A percentile compares a stretch with the other conserved stretches of the same genome.
These are phyloP conservation scores for Neurospora sp. DNA, from an alignment of 495 filamentous ascomycete species.

Conservation along the genomic window DNA sequence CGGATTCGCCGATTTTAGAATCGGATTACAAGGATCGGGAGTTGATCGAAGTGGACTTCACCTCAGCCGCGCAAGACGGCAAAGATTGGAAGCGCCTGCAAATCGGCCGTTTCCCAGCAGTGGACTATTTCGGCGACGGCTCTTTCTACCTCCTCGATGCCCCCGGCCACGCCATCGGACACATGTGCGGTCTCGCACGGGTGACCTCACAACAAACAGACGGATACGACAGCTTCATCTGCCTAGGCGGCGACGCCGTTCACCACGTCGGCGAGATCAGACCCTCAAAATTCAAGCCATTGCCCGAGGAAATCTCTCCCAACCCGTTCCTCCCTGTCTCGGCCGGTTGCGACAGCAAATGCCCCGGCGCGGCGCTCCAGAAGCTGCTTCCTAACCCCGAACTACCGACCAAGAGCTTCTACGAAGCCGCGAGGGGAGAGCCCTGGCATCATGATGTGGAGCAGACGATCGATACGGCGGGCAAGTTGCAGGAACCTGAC, in stretches of 20 bases:
- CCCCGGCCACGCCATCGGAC: conserved; percentile 48
- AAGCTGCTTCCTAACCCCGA: conserved; percentile 16
- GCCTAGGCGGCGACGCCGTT: conserved; percentile 46
- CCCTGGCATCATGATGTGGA: conserved; percentile 17
- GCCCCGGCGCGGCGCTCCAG: conserved; percentile 34
- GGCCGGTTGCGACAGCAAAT: conserved; percentile 9
- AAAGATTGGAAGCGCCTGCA: conserved; percentile 12
- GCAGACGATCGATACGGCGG: conserved; percentile 25
- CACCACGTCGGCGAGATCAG: conserved; percentile 46
- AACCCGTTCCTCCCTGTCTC: conserved; percentile 21
- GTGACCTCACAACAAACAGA: conserved; percentile 24
- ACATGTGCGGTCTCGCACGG: conserved; percentile 46
- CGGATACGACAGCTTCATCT: conserved; percentile 37
- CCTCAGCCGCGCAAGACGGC: background rate
- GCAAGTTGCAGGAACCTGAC: conserved; percentile 38
- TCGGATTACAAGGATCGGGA: conserved; percentile 31
- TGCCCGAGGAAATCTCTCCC: conserved; percentile 35
- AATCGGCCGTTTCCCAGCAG: conserved; percentile 40
- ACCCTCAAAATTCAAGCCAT: conserved; percentile 37
- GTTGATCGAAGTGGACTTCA: conserved; percentile 38
- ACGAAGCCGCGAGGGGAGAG: conserved; percentile 12
- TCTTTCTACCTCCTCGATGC: conserved; percentile 48
- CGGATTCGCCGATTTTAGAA: conserved; percentile 30
- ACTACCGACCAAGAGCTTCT: conserved; percentile 23
- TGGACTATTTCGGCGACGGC: conserved; percentile 54